Evolutionary conservation across 1,139 yeast genomes (phyloP).

Genomic region (Taphrina flavorubra): DNA sequence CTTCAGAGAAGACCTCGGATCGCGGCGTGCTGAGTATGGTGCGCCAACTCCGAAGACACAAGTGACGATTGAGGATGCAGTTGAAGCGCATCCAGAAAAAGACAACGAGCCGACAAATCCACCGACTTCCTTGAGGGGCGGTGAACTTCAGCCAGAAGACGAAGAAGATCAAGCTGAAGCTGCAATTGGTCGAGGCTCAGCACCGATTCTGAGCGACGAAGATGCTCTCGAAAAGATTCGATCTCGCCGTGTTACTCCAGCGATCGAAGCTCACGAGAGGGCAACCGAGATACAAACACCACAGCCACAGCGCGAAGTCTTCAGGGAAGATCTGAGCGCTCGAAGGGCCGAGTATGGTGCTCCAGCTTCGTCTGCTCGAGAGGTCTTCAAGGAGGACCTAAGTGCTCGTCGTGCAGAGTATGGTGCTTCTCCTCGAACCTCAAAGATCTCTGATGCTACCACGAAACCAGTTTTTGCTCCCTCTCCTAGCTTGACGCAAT

Average conservation of each 20-base stretch:
- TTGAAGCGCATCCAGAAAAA: not conserved
- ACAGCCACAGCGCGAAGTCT: constrained; percentile 25
- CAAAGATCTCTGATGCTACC: not conserved
- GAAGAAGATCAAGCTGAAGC: not conserved
- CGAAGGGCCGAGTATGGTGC: constrained; percentile 37
- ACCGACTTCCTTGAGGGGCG: not conserved
- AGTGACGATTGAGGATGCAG: not conserved
- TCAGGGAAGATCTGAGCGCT: constrained; percentile 17
- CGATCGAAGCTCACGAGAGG: constrained; percentile 20
- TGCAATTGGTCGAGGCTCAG: constrained; percentile 16
- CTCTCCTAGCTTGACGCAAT: not conserved
- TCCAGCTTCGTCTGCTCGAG: constrained; percentile 13
- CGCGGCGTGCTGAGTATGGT: constrained; percentile 37
- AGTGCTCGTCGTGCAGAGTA: constrained; percentile 31
- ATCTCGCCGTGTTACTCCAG: constrained; percentile 37
- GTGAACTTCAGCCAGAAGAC: not conserved
- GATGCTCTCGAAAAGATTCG: constrained; percentile 32
- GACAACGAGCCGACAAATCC: not conserved
- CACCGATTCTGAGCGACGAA: constrained; percentile 33
- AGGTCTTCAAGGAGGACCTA: constrained; percentile 35
- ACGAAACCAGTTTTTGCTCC: not conserved
- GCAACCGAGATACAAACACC: constrained; percentile 16
- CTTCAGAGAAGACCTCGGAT: constrained; percentile 22
- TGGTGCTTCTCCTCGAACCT: constrained; percentile 15
- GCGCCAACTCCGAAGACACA: constrained; percentile 2